Evolutionary conservation across 768 basidiomycete species (phyloP).

Genomic region (Crassisporium funariophilum): DNA sequence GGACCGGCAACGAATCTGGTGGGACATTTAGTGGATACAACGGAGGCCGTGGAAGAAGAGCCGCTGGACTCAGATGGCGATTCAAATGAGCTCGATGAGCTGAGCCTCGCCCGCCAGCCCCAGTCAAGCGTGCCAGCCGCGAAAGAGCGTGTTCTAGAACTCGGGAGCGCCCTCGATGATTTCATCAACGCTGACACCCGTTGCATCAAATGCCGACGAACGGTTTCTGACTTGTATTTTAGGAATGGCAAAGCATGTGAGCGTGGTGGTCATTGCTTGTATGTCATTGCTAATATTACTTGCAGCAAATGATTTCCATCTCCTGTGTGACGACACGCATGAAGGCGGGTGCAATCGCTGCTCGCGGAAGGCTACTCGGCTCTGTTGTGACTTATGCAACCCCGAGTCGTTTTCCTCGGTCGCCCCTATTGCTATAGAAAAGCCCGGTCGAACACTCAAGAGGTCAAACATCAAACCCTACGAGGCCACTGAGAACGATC

Average conservation of each 20-base stretch:
- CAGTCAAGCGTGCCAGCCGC: neutral
- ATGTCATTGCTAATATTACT: too few relatives aligned
- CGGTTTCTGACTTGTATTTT: neutral
- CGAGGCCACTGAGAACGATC: neutral
- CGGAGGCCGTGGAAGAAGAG: neutral
- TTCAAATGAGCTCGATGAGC: neutral
- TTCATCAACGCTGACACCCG: neutral
- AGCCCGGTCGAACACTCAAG: neutral
- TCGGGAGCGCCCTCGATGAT: constrained; percentile 3
- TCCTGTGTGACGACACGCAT: neutral
- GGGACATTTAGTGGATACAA: too few relatives aligned
- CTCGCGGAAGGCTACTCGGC: neutral
- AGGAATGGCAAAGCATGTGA: neutral
- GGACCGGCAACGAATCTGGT: too few relatives aligned
- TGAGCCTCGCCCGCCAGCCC: too few relatives aligned
- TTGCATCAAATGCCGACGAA: neutral
- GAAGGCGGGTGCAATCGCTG: neutral
- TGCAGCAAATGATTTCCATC: neutral
- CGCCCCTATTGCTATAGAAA: neutral
- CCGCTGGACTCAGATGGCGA: neutral
- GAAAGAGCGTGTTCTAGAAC: neutral
- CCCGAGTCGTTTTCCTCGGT: neutral
- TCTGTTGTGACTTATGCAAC: neutral
- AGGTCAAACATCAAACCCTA: neutral
- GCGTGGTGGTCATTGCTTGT: too few relatives aligned